phyloP scores from a whole-genome alignment of 1,139 yeast genomes.

The Debaryomyces fabryi region DNA sequence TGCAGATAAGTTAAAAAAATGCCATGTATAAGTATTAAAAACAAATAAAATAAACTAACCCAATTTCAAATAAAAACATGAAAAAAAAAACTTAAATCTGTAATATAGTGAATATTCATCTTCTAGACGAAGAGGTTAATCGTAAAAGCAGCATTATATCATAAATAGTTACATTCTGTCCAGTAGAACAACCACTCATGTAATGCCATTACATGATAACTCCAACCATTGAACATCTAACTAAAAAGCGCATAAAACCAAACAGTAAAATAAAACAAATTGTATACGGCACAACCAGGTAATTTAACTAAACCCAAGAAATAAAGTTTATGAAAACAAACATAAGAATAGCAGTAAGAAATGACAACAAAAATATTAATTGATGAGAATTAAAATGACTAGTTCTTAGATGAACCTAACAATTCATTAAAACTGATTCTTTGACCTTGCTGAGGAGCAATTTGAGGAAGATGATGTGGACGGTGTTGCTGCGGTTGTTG shows the following conservation, averaged over 20 bases:
- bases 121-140: conserved; percentile 3
- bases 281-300: background rate
- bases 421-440: conserved; percentile 47
- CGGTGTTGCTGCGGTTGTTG: conserved; percentile 13
- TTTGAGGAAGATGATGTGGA: conserved; percentile 1
- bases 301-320: background rate
- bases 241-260: background rate
- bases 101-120: background rate
- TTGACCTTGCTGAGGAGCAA: conserved; percentile 29
- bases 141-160: background rate
- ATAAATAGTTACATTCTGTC: background rate
- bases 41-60: conserved; percentile 4
- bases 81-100: conserved; percentile 4
- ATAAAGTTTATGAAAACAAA: conserved; percentile 1
- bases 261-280: background rate
- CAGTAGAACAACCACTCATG: background rate
- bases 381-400: conserved; percentile 8
- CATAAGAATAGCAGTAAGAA: background rate
- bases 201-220: background rate
- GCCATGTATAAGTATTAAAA: conserved; percentile 1
- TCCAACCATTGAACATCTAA: background rate
- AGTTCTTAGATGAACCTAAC: conserved; percentile 37
- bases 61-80: background rate
- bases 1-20: conserved; percentile 1
- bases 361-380: conserved; percentile 1